Base-by-base conservation (phyloP, 2,329 filamentous ascomycete species). In the Hymenoscyphus occultus region DNA sequence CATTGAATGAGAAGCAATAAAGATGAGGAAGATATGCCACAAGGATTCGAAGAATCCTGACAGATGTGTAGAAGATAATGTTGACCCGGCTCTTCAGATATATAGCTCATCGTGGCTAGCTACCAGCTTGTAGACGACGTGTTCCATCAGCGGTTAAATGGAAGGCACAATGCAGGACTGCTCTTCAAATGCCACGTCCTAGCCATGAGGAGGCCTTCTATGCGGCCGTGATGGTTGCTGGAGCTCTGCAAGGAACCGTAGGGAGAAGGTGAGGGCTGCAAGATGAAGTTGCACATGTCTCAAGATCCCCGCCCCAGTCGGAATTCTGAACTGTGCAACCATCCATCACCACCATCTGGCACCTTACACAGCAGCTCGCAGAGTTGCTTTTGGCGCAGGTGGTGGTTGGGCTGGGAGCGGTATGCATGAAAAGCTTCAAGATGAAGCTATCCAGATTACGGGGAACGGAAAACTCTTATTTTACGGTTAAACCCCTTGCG, bases 261-360 rank as follows among this genome's bases (percentile, higher is more conserved):
- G 32, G 22, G 61, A 22, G 61, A 56, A 58, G 31, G 40, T 14
- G 12, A 35, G 56, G 19, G 40, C 40, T 63, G 61, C 61, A 64
- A 64, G 62, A 64, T 64, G 62, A 64, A 64, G 62, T 60, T 61
- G 58, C 42, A 61, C 58, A 40, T 56, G 59, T 61, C 45, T 56
- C 62, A 57, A 48, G 48, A 56, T 61, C 62, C 58, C 48, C 62
- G 62, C 51, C 16, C 31, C 32, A 19, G n/a, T 14, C 32, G 22
- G 54, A 48, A 45, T 54, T 31, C 14, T 19, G 19, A 19, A 16
- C 12, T 54, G n/a, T n/a, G 9, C 22, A 35, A 28, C 40, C 28
- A 57, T 16, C 13, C 56, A 57, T 35, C 13, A 13, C 16, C n/a
- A 39, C 62, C n/a, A 51, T 45, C 39, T 48, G 56, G 61, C 35